Base-by-base conservation (phyloP, 225 moss, liverwort and hornwort species). In the Pseudoscleropodium purum region DNA sequence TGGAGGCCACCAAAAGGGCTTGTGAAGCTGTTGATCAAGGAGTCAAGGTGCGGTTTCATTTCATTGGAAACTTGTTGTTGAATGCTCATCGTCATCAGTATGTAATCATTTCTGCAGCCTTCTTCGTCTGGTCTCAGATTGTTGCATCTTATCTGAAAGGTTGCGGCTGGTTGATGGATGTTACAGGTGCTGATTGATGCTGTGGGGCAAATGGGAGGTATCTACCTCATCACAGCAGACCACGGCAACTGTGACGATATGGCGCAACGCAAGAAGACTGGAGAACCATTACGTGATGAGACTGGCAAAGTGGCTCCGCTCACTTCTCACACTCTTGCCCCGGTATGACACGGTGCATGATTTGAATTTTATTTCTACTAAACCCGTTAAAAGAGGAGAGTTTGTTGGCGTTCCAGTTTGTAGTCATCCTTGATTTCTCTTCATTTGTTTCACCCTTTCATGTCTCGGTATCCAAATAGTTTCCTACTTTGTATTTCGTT, bases 221-320 rank as follows among this genome's bases (percentile, higher is more conserved):
- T 96, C 61, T 97, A 96, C 87, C 88, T 97, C 89, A 92, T 97
- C 85, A 97, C 97, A 70, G 95, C 97, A 79, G 96, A 96, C 83
- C 97, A 97, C 73, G 96, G 97, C 88, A 97, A 97, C 85, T 95
- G 95, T 64, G 96, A 97, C 87, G 97, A 97, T 57, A 97, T 97
- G 97, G 97, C 93, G 74, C 97, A 97, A 83, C 94, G 96, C 82
- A 96, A 95, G 85, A 97, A 97, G 91, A 93, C 96, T 82, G 97
- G 97, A 67, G 92, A 95, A 59, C 94, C 96, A 63, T 61, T 96
- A 17, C 93, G 85, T 87, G 95, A 96, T 72, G 91, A 92, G 33
- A 74, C 85, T 47, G 97, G 97, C 89, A 96, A 95, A 87, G 94
- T 95, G 69, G 86, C 92, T 56, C 96, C 96, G 41, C 93, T 97